A percentile compares a stretch with the other conserved stretches of the same genome.
These are phyloP conservation scores for Exophiala sp. DNA, from an alignment of 2,329 filamentous ascomycete genomes.

Conservation along the genomic window DNA sequence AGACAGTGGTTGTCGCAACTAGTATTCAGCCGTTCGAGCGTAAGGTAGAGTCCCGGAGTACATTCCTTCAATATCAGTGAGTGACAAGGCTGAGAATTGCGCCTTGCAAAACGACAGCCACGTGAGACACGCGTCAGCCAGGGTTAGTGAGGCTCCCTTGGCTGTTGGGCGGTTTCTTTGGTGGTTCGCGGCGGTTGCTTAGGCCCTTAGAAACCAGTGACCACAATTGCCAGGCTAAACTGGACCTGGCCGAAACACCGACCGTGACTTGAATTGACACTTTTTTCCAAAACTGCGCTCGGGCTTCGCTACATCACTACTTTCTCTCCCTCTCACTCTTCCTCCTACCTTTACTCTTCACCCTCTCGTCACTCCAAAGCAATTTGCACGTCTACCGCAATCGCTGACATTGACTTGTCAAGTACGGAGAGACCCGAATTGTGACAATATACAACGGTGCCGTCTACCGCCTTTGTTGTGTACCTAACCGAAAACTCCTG, in stretches of 20 bases:
- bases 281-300: slow-evolving; percentile 4
- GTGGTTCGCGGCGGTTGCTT: slow-evolving; percentile 1
- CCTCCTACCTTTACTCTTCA: slow-evolving; percentile 25
- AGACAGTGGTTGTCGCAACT: too few species aligned
- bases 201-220: background rate
- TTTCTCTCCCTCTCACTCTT: slow-evolving; percentile 21
- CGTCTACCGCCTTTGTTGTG: slow-evolving; percentile 20
- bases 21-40: too few species aligned
- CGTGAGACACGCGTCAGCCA: too few species aligned
- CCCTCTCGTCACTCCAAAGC: slow-evolving; percentile 30
- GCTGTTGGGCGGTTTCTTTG: background rate
- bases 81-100: too few species aligned
- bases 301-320: slow-evolving; percentile 6
- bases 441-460: slow-evolving; percentile 29
- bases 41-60: too few species aligned
- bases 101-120: too few species aligned
- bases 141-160: background rate
- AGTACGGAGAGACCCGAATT: slow-evolving; percentile 39
- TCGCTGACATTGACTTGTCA: slow-evolving; percentile 53
- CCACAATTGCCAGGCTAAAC: slow-evolving; percentile 4
- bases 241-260: slow-evolving; percentile 5
- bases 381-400: slow-evolving; percentile 30
- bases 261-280: background rate
- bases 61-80: too few species aligned
- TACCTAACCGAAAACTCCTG: slow-evolving; percentile 22